A percentile compares a stretch with the other conserved stretches of the same genome.
Evolutionary conservation across 306 rosid species (phyloP).

Genomic region (Acacia melanoxylon): DNA sequence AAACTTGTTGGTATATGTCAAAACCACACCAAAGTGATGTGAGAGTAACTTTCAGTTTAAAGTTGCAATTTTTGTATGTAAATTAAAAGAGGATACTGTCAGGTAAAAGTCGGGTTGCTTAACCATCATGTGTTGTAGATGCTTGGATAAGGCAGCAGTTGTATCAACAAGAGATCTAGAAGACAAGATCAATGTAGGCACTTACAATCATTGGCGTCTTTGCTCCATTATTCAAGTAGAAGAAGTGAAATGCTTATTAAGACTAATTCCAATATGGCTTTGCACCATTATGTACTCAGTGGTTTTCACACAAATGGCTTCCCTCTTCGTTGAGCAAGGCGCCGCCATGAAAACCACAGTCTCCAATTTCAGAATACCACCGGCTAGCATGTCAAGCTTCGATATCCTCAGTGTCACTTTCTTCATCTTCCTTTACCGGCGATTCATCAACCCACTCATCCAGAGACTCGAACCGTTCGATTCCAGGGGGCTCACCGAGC

Average conservation of each 20-base stretch:
- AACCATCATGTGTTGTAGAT: slow-evolving; percentile 29
- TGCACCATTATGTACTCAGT: slow-evolving; percentile 82
- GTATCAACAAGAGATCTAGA: slow-evolving; percentile 45
- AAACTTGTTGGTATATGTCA: too few relatives aligned
- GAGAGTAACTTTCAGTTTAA: too few relatives aligned
- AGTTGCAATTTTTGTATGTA: too few relatives aligned
- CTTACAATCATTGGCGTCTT: slow-evolving; percentile 51
- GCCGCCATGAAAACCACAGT: slow-evolving; percentile 57
- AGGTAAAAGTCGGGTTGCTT: not conserved
- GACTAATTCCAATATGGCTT: slow-evolving; percentile 74
- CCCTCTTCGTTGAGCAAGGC: slow-evolving; percentile 81
- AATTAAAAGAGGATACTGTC: too few relatives aligned
- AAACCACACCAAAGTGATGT: too few relatives aligned
- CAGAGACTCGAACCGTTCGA: slow-evolving; percentile 41
- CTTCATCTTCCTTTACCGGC: slow-evolving; percentile 56
- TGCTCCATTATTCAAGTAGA: slow-evolving; percentile 78
- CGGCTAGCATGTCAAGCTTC: slow-evolving; percentile 79
- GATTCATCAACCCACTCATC: slow-evolving; percentile 48
- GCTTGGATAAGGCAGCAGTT: slow-evolving; percentile 45
- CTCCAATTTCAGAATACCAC: slow-evolving; percentile 54
- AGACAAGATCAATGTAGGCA: slow-evolving; percentile 29
- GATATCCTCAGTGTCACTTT: slow-evolving; percentile 62
- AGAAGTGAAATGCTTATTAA: slow-evolving; percentile 72
- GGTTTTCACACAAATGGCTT: slow-evolving; percentile 80
- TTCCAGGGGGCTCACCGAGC: slow-evolving; percentile 53